Percentiles rank a stretch among this genome's conserved stretches.
Evolutionary conservation across 2,329 filamentous ascomycete genomes (phyloP).

Genomic region (Aspergillus fructus): DNA sequence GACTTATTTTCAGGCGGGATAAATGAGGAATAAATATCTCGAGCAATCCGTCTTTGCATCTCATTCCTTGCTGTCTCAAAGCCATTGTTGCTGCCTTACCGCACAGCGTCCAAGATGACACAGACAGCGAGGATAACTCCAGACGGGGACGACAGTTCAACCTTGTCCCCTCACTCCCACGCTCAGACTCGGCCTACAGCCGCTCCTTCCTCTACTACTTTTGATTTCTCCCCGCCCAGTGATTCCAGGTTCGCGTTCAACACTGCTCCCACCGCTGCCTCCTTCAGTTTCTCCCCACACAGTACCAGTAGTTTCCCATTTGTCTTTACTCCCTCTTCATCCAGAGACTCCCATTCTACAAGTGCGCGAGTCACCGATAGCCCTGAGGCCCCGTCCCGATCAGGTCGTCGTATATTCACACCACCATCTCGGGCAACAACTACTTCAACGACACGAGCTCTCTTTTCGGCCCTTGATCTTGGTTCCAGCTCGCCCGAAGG

Average conservation of each 20-base stretch:
- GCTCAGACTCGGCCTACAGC: background rate
- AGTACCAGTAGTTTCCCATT: background rate
- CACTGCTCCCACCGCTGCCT: background rate
- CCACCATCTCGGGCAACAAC: background rate
- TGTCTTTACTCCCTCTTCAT: background rate
- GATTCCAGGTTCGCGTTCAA: background rate
- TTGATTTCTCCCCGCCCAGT: background rate
- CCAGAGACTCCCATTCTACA: background rate
- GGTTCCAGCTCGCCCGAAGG: background rate
- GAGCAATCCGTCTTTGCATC: background rate
- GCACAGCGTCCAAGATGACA: background rate
- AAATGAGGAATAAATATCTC: background rate
- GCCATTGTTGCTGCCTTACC: background rate
- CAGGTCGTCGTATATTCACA: background rate
- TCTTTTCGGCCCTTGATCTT: background rate
- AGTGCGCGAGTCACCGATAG: background rate
- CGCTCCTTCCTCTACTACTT: background rate
- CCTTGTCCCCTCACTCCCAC: background rate
- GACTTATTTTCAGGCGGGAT: background rate
- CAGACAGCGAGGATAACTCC: background rate
- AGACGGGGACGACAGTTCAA: background rate
- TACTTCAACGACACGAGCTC: background rate
- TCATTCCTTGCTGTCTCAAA: background rate
- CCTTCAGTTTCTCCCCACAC: background rate
- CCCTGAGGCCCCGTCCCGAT: background rate